These are phyloP conservation scores for Oldenlandia corymbosa DNA, from an alignment of 257 asterid genomes.

Conservation along the genomic window DNA sequence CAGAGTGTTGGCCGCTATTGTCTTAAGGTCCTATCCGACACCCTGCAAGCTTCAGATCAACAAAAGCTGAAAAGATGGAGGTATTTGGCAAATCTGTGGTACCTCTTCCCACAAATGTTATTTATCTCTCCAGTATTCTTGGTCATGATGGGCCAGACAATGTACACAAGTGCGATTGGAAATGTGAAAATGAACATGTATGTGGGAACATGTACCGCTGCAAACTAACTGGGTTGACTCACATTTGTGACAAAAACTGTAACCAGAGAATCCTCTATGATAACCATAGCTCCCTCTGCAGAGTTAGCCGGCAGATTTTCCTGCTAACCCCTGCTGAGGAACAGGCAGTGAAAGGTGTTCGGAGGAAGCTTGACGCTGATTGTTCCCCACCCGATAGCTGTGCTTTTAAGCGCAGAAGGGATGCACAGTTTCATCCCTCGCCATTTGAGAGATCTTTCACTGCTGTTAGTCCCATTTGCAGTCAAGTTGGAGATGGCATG, in stretches of 20 bases:
- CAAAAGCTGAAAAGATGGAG: slow-evolving; percentile 57
- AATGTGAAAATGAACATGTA: slow-evolving; percentile 77
- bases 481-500: slow-evolving; percentile 89
- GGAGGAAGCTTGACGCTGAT: slow-evolving; percentile 89
- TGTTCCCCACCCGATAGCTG: slow-evolving; percentile 57
- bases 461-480: slow-evolving; percentile 76
- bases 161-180: slow-evolving; percentile 98
- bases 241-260: slow-evolving; percentile 98
- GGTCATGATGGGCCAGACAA: slow-evolving; percentile 97
- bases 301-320: slow-evolving; percentile 79
- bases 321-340: slow-evolving; percentile 70
- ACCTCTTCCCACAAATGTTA: slow-evolving; percentile 73
- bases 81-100: slow-evolving; percentile 87
- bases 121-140: slow-evolving; percentile 84
- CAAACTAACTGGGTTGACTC: slow-evolving; percentile 85
- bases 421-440: slow-evolving; percentile 69
- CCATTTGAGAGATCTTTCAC: slow-evolving; percentile 86
- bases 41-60: slow-evolving; percentile 10
- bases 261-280: slow-evolving; percentile 88
- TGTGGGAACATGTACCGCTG: slow-evolving; percentile 94
- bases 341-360: slow-evolving; percentile 82
- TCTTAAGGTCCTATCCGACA: slow-evolving; percentile 19
- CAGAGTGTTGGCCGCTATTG: slow-evolving; percentile 45
- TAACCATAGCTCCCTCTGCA: slow-evolving; percentile 87
- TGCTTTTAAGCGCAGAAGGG: slow-evolving; percentile 89